These are phyloP conservation scores for Citrus glauca DNA, from an alignment of 345 rosid species.

Conservation along the genomic window DNA sequence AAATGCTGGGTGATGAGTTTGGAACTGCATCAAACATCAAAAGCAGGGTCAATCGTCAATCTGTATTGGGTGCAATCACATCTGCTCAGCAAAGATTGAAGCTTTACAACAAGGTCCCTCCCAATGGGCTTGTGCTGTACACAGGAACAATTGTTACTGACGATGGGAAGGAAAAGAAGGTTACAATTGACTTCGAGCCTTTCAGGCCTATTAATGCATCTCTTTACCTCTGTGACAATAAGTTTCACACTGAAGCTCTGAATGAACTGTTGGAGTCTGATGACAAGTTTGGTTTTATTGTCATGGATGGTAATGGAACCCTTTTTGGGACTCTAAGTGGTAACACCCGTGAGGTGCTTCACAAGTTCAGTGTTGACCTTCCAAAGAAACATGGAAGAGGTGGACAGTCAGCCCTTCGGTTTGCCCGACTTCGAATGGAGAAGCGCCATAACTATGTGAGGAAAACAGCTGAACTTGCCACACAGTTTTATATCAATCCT, in stretches of 20 bases:
- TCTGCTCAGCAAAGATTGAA: constrained; percentile 94
- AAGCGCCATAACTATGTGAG: constrained; percentile 90
- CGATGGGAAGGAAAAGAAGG: constrained; percentile 93
- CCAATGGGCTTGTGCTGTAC: constrained; percentile 87
- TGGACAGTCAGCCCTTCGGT: constrained; percentile 91
- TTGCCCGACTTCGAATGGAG: constrained; percentile 95
- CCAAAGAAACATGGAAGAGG: constrained; percentile 98
- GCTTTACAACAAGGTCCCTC: constrained; percentile 85
- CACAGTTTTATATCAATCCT: constrained; percentile 83
- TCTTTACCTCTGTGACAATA: constrained; percentile 81
- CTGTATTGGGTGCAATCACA: constrained; percentile 87
- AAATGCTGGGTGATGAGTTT: constrained; percentile 94
- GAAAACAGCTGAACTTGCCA: constrained; percentile 95
- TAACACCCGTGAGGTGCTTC: constrained; percentile 86
- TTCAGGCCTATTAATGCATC: constrained; percentile 95
- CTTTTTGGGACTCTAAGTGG: constrained; percentile 90
- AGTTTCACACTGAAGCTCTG: constrained; percentile 83
- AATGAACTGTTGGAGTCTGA: constrained; percentile 85
- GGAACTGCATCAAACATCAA: constrained; percentile 96
- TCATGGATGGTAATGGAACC: constrained; percentile 95
- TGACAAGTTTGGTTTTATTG: constrained; percentile 88
- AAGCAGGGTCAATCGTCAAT: constrained; percentile 87
- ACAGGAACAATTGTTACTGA: constrained; percentile 81
- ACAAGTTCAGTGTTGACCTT: constrained; percentile 82
- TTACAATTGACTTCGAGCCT: constrained; percentile 87